phyloP scores from a whole-genome alignment of 2,329 filamentous ascomycete genomes.

The Talaromyces amestolkiae region DNA sequence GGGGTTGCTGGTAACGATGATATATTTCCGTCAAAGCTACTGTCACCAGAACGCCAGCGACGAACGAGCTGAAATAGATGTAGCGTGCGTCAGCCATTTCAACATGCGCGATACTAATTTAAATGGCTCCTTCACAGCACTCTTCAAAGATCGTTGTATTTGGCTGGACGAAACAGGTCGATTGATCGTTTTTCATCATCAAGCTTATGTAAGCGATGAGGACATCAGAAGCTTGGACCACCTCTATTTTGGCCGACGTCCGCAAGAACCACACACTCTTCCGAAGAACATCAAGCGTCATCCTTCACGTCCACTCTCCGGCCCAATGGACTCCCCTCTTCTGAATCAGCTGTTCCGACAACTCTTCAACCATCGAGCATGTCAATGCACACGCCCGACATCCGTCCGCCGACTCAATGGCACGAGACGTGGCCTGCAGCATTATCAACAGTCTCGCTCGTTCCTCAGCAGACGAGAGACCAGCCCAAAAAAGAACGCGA shows the following conservation, averaged over 20 bases:
- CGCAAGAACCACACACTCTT: neutral
- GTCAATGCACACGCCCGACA: constrained; percentile 46
- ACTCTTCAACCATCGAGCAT: constrained; percentile 73
- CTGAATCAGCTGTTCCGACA: constrained; percentile 77
- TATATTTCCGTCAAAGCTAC: constrained; percentile 75
- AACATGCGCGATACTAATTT: neutral
- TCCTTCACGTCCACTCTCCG: constrained; percentile 6
- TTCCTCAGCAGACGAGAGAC: constrained; percentile 34
- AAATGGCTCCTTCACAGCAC: neutral
- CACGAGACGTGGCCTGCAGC: constrained; percentile 20
- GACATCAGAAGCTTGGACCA: constrained; percentile 42
- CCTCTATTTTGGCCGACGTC: constrained; percentile 14
- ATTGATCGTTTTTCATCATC: constrained; percentile 10
- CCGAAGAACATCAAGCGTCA: neutral
- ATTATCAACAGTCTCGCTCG: constrained; percentile 35
- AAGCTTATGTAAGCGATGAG: constrained; percentile 17
- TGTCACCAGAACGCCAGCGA: constrained; percentile 72
- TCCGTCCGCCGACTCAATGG: constrained; percentile 13
- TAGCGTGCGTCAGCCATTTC: constrained; percentile 35
- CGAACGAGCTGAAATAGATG: constrained; percentile 66
- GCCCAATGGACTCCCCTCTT: constrained; percentile 74
- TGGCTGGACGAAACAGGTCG: neutral
- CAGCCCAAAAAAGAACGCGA: constrained; percentile 38
- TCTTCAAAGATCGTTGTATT: neutral
- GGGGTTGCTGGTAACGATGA: constrained; percentile 57